These are phyloP conservation scores for Agaricales sp. DNA, from an alignment of 1,284 basidiomycete species.

Conservation along the genomic window DNA sequence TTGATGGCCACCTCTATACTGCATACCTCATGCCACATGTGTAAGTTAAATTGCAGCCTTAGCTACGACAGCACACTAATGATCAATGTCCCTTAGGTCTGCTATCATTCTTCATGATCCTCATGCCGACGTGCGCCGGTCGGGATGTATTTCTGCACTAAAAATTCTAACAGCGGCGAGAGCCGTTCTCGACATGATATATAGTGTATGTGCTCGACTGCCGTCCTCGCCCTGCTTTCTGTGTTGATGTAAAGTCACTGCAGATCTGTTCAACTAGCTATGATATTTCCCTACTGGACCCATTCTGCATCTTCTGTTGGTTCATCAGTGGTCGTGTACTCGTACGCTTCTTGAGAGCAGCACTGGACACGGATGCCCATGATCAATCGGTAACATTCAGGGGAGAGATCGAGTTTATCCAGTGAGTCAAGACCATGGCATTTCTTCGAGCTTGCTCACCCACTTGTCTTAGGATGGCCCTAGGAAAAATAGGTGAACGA, in stretches of 20 bases:
- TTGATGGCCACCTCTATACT: slow-evolving; percentile 60
- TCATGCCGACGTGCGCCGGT: slow-evolving; percentile 46
- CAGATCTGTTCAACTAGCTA: slow-evolving; percentile 48
- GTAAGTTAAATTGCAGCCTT: slow-evolving; percentile 28
- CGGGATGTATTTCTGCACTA: slow-evolving; percentile 54
- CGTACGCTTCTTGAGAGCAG: slow-evolving; percentile 50
- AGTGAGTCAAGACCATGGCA: slow-evolving; percentile 28
- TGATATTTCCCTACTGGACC: slow-evolving; percentile 54
- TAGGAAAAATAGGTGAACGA: neutral
- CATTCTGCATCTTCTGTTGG: slow-evolving; percentile 61
- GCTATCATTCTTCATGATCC: slow-evolving; percentile 62
- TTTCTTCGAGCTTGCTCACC: neutral
- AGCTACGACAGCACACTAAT: slow-evolving; percentile 4
- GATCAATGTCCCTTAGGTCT: slow-evolving; percentile 28
- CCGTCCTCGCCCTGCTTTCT: neutral
- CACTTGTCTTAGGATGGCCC: neutral
- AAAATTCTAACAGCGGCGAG: slow-evolving; percentile 57
- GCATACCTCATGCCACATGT: slow-evolving; percentile 51
- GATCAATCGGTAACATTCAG: slow-evolving; percentile 46
- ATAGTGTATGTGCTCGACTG: slow-evolving; percentile 25
- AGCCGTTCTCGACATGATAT: slow-evolving; percentile 56
- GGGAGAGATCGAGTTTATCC: slow-evolving; percentile 53
- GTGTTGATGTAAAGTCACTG: neutral
- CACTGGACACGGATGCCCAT: slow-evolving; percentile 38
- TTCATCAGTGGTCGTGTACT: slow-evolving; percentile 56